Percentiles rank a stretch among this genome's conserved stretches.
Evolutionary conservation across 352 stramenopile species (phyloP).

Genomic region (Globisporangium echinulatum): DNA sequence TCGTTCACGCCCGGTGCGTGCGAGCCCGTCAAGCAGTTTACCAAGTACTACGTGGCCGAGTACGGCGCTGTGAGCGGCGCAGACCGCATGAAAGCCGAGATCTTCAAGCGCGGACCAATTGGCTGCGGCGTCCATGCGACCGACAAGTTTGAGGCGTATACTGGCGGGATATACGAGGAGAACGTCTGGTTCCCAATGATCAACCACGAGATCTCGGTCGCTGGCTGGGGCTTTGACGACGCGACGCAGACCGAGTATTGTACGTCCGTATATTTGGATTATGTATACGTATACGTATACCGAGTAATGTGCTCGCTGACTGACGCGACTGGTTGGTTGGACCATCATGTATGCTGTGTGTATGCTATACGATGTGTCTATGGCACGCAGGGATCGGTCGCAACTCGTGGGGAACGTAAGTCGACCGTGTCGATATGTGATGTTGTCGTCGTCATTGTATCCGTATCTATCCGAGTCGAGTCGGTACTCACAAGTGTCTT

Average conservation of each 20-base stretch:
- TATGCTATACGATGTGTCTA: slow-evolving; percentile 1
- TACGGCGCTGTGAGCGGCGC: slow-evolving; percentile 83
- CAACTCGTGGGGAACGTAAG: slow-evolving; percentile 86
- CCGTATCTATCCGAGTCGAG: background rate
- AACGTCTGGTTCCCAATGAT: slow-evolving; percentile 74
- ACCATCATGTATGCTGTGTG: background rate
- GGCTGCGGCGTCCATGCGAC: slow-evolving; percentile 86
- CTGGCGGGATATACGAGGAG: slow-evolving; percentile 79
- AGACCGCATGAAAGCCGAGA: slow-evolving; percentile 89
- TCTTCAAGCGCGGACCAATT: slow-evolving; percentile 88
- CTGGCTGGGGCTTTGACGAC: slow-evolving; percentile 83
- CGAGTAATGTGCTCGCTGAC: background rate
- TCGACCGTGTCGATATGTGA: too few species aligned
- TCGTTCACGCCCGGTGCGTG: slow-evolving; percentile 82
- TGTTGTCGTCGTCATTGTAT: background rate
- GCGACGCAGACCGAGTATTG: slow-evolving; percentile 88
- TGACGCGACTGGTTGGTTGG: background rate
- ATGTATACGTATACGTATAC: too few species aligned
- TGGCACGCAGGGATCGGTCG: slow-evolving; percentile 66
- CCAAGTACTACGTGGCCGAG: slow-evolving; percentile 88
- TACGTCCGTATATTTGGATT: slow-evolving; percentile 17
- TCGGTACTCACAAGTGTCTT: background rate
- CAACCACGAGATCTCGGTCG: slow-evolving; percentile 88
- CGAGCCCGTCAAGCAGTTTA: slow-evolving; percentile 80
- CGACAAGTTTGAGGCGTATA: slow-evolving; percentile 77